Conservation (phyloP, 192 early-diverging fungal species). For the Piromyces finnis region DNA sequence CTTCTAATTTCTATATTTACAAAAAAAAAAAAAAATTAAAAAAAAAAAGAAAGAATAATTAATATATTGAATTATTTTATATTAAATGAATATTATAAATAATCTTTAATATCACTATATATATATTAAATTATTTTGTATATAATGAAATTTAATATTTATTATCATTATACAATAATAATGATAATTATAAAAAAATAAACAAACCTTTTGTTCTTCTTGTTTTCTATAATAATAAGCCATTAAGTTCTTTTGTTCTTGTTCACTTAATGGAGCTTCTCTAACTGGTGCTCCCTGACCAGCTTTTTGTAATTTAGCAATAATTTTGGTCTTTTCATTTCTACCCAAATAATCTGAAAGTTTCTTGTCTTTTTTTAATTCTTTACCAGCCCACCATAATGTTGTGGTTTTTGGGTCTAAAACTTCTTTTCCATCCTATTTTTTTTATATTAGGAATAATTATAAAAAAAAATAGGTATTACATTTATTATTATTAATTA, state of each 20-base stretch:
- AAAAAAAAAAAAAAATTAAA: too few species aligned
- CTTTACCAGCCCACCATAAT: constrained; percentile 44
- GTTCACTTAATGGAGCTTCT: constrained; percentile 25
- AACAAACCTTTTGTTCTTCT: constrained; percentile 37
- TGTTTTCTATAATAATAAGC: constrained; percentile 43
- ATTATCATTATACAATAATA: too few species aligned
- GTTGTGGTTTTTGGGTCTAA: constrained; percentile 10
- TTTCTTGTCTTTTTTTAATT: constrained; percentile 20
- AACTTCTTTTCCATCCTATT: constrained; percentile 22
- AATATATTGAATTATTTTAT: too few species aligned
- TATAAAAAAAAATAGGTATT: too few species aligned
- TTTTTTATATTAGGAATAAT: too few species aligned
- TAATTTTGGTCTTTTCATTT: constrained; percentile 39
- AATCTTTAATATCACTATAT: too few species aligned
- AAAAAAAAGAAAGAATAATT: too few species aligned
- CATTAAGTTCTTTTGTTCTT: constrained; percentile 35
- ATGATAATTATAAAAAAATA: too few species aligned
- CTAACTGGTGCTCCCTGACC: constrained; percentile 29
- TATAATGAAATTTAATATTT: too few species aligned
- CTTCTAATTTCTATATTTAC: constrained; percentile 18
- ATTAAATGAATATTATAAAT: too few species aligned
- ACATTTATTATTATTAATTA: too few species aligned
- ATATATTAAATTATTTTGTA: too few species aligned
- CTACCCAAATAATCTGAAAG: constrained; percentile 30
- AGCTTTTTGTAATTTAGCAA: constrained; percentile 32